phyloP scores from a whole-genome alignment of 257 asterid genomes.

The Petunia secreta region DNA sequence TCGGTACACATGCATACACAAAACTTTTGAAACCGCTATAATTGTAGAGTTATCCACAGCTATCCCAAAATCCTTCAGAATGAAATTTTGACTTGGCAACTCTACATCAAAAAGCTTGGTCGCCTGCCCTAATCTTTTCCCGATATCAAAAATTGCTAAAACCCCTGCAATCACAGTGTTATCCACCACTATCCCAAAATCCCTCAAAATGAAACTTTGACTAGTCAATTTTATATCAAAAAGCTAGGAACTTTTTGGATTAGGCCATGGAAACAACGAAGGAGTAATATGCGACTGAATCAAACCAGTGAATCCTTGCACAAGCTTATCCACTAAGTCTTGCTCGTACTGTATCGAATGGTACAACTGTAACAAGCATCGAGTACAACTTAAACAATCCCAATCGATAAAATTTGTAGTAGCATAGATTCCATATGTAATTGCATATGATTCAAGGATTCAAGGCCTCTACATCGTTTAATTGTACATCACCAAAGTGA shows the following conservation, averaged over 20 bases:
- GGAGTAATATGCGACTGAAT: conserved; percentile 84
- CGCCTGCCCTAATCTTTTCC: conserved; percentile 24
- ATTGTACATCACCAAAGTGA: too few species aligned
- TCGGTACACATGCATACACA: too few species aligned
- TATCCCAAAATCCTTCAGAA: conserved; percentile 60
- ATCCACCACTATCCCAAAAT: conserved; percentile 70
- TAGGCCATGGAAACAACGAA: conserved; percentile 82
- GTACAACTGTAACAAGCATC: neutral
- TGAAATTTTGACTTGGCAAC: conserved; percentile 64
- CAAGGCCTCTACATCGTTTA: too few species aligned
- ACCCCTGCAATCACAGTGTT: conserved; percentile 68
- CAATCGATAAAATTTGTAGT: neutral
- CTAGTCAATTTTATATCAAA: conserved; percentile 74
- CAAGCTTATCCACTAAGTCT: conserved; percentile 82
- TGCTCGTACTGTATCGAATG: conserved; percentile 47
- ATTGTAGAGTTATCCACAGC: conserved; percentile 61
- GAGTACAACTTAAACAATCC: neutral
- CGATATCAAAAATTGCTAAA: conserved; percentile 65
- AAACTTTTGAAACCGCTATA: conserved; percentile 54
- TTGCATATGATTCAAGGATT: neutral
- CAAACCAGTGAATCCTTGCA: conserved; percentile 85
- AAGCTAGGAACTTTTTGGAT: conserved; percentile 58
- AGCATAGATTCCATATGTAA: neutral
- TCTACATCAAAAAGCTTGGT: conserved; percentile 75
- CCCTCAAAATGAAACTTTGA: conserved; percentile 59